phyloP scores from a whole-genome alignment of 371 early-diverging fungal genomes.

The Mortierella sp. region DNA sequence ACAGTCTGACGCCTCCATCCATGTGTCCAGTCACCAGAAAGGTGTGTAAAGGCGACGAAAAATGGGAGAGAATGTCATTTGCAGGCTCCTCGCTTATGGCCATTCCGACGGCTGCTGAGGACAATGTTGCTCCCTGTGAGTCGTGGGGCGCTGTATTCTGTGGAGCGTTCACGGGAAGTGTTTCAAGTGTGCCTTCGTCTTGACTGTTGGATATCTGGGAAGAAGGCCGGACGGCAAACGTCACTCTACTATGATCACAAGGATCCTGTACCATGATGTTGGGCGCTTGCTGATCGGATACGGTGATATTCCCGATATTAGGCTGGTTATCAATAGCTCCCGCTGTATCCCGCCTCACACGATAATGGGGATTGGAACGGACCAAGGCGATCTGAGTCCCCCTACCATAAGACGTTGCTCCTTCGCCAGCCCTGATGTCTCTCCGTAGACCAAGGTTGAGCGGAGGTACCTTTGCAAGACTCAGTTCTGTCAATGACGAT shows the following conservation, averaged over 20 bases:
- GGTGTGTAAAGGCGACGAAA: conserved; percentile 53
- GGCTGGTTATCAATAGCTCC: not conserved
- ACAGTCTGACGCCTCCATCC: conserved; percentile 64
- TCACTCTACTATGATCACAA: conserved; percentile 14
- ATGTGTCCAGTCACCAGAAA: conserved; percentile 66
- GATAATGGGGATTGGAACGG: conserved; percentile 68
- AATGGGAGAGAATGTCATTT: conserved; percentile 62
- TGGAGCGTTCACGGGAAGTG: too few relatives aligned
- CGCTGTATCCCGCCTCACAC: conserved; percentile 16
- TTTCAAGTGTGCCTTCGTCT: too few relatives aligned
- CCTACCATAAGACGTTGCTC: not conserved
- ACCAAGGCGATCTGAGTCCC: conserved; percentile 30
- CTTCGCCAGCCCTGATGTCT: not conserved
- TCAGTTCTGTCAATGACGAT: conserved; percentile 59
- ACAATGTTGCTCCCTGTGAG: not conserved
- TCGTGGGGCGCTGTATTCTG: too few relatives aligned
- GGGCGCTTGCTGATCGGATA: conserved; percentile 42
- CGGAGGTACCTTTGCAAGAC: conserved; percentile 28
- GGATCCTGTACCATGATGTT: conserved; percentile 44
- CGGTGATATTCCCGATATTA: not conserved
- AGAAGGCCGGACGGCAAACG: conserved; percentile 20
- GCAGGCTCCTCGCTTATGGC: conserved; percentile 12
- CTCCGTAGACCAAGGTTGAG: not conserved
- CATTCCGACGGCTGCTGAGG: not conserved
- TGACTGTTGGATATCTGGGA: not conserved